These are phyloP conservation scores for Saccharomyces hybrid DNA, from an alignment of 1,139 yeast genomes.

Conservation along the genomic window DNA sequence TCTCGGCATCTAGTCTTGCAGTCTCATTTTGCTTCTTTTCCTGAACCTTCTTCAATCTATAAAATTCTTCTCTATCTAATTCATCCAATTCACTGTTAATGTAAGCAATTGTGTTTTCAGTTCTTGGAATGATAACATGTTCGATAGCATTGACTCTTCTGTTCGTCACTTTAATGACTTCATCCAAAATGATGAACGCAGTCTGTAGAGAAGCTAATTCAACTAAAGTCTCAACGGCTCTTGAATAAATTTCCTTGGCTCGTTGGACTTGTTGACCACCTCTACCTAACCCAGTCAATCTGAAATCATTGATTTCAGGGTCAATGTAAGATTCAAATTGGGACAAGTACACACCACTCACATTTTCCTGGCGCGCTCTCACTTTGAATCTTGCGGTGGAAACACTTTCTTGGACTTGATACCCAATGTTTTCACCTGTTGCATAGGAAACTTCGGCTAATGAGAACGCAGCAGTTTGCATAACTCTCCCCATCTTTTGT, in stretches of 20 bases:
- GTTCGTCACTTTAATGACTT: slow-evolving; percentile 94
- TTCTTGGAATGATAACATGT: slow-evolving; percentile 95
- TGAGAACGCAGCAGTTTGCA: slow-evolving; percentile 97
- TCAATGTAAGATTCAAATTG: slow-evolving; percentile 82
- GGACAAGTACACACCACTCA: slow-evolving; percentile 90
- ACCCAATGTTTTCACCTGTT: slow-evolving; percentile 89
- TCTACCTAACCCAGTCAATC: slow-evolving; percentile 92
- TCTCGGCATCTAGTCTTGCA: slow-evolving; percentile 32
- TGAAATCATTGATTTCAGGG: slow-evolving; percentile 83
- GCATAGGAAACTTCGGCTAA: slow-evolving; percentile 96
- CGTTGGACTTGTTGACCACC: slow-evolving; percentile 98
- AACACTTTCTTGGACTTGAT: slow-evolving; percentile 92
- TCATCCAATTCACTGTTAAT: slow-evolving; percentile 96
- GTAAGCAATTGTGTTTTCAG: slow-evolving; percentile 89
- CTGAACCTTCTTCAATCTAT: slow-evolving; percentile 91
- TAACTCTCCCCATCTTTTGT: slow-evolving; percentile 94
- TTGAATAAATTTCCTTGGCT: slow-evolving; percentile 87
- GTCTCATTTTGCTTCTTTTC: slow-evolving; percentile 70
- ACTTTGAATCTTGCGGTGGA: slow-evolving; percentile 86
- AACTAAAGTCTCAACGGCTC: slow-evolving; percentile 92
- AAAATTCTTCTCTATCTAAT: slow-evolving; percentile 95
- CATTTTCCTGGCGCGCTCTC: slow-evolving; percentile 89
- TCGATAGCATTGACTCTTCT: slow-evolving; percentile 98
- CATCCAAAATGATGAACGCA: slow-evolving; percentile 92
- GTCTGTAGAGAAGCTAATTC: slow-evolving; percentile 93